Evolutionary conservation across 1,284 basidiomycete genomes (phyloP), one percentile per base, ranked within the genome.

Genomic region (Ustilago shanxiensis): DNA sequence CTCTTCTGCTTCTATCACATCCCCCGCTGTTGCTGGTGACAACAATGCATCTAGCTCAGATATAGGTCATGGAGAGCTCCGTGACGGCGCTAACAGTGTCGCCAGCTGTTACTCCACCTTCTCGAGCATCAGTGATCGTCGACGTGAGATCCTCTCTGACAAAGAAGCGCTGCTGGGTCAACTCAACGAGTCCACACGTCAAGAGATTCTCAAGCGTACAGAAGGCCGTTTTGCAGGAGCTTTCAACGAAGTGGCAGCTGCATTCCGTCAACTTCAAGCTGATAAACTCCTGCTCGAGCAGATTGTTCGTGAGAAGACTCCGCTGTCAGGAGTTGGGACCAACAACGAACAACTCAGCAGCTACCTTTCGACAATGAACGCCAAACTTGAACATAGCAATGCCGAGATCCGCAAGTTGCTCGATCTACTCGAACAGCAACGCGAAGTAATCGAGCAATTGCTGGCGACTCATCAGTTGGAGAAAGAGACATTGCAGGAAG

Each of bases 361-460:
- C 14, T 79, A 82, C 44, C 66, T 83, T n/a, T 47, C 63, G 5
- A 58, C 60, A 8, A 76, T 82, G 77, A 76, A 75, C 24, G 53
- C 63, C 18, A 80, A 81, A 47, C 29, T 81, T 7, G 77, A 77
- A 26, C 57, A 70, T 26, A 79, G 64, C 49, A 60, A 66, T 2
- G 50, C 29, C n/a, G 81, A 83, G 69, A 79, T 82, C 18, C 64
- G 67, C 3, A 80, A 82, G 56, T 62, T 83, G 37, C 61, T 83
- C 18, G 80, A 82, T 45, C 69, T 83, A 29, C 58, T 83, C 13
- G 81, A 83, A 26, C 76, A 82, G 69, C 81, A 83, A 58, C 50
- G 79, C 9, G 56, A 73, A n/a, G 77, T 82, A 18, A 83, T 83
- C 60, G 81, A 82, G 45, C 80, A 83, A 62, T 76, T 83, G 79